These are phyloP conservation scores for Epichloe festucae DNA, from an alignment of 2,329 filamentous ascomycete species.

Conservation along the genomic window DNA sequence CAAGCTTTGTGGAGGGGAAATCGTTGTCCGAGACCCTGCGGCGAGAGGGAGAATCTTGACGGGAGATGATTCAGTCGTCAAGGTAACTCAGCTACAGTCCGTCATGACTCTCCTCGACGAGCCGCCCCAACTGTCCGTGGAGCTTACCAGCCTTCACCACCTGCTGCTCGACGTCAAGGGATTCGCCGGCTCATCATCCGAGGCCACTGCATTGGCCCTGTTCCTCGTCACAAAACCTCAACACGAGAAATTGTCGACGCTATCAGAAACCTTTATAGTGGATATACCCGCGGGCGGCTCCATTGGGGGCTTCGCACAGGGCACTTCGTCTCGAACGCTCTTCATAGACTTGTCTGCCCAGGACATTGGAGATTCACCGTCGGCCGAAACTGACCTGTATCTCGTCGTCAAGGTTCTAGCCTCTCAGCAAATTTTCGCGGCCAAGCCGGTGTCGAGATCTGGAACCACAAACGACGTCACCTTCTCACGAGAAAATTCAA, in stretches of 20 bases:
- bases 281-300: slow-evolving; percentile 64
- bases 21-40: slow-evolving; percentile 83
- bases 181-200: slow-evolving; percentile 63
- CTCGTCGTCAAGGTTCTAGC: slow-evolving; percentile 71
- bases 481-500: slow-evolving; percentile 30
- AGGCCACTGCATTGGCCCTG: slow-evolving; percentile 62
- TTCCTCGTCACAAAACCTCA: slow-evolving; percentile 63
- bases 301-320: slow-evolving; percentile 50
- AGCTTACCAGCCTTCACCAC: slow-evolving; percentile 64
- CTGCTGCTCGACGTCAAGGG: slow-evolving; percentile 73
- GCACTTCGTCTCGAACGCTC: slow-evolving; percentile 64
- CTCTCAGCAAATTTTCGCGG: slow-evolving; percentile 32
- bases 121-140: slow-evolving; percentile 54
- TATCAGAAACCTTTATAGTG: slow-evolving; percentile 76
- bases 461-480: slow-evolving; percentile 30
- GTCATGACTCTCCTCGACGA: slow-evolving; percentile 89
- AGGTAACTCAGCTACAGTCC: slow-evolving; percentile 82
- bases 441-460: slow-evolving; percentile 38
- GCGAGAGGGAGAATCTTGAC: slow-evolving; percentile 78
- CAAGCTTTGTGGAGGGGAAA: slow-evolving; percentile 83
- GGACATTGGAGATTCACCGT: slow-evolving; percentile 51
- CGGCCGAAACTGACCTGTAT: slow-evolving; percentile 62
- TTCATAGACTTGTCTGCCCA: slow-evolving; percentile 75
- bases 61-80: slow-evolving; percentile 83
- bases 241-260: slow-evolving; percentile 46